These are phyloP conservation scores for Bruguiera sexangula DNA, from an alignment of 345 rosid genomes.

Conservation along the genomic window DNA sequence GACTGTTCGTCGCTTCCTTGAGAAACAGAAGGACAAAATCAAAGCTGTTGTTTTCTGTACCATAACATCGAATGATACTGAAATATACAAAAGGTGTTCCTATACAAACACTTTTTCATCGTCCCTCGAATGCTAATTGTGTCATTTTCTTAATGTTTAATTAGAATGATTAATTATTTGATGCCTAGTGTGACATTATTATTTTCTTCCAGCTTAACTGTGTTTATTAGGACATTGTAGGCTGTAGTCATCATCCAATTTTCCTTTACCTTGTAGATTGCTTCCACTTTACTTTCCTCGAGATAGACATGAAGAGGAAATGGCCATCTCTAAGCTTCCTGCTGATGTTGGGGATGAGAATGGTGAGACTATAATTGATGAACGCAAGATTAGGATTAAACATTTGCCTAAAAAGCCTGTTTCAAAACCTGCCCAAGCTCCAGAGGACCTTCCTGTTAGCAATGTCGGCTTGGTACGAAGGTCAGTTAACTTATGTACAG, in stretches of 20 bases:
- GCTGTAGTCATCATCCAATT: slow-evolving; percentile 8
- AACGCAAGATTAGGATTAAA: slow-evolving; percentile 93
- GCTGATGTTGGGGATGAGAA: slow-evolving; percentile 98
- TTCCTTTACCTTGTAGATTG: slow-evolving; percentile 49
- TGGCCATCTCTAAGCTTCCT: slow-evolving; percentile 88
- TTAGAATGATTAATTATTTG: background rate
- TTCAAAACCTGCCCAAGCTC: slow-evolving; percentile 53
- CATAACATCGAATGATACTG: slow-evolving; percentile 74
- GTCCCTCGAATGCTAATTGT: no score
- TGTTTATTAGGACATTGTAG: background rate
- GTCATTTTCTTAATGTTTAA: no score
- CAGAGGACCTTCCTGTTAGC: slow-evolving; percentile 58
- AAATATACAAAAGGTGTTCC: slow-evolving; percentile 83
- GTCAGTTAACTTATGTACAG: slow-evolving; percentile 36
- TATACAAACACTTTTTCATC: background rate
- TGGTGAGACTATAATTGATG: slow-evolving; percentile 91
- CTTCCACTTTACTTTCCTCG: slow-evolving; percentile 98
- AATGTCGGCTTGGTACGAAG: slow-evolving; percentile 81
- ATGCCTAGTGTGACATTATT: background rate
- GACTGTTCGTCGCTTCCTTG: slow-evolving; percentile 89
- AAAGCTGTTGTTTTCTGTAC: slow-evolving; percentile 93
- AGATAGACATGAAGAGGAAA: slow-evolving; percentile 86
- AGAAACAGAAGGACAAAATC: slow-evolving; percentile 82
- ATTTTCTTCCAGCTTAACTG: background rate
- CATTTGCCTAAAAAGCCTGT: slow-evolving; percentile 73